Percentiles rank a stretch among this genome's conserved stretches.
phyloP scores from a whole-genome alignment of 306 rosid genomes.

The Dalbergia cultrata region DNA sequence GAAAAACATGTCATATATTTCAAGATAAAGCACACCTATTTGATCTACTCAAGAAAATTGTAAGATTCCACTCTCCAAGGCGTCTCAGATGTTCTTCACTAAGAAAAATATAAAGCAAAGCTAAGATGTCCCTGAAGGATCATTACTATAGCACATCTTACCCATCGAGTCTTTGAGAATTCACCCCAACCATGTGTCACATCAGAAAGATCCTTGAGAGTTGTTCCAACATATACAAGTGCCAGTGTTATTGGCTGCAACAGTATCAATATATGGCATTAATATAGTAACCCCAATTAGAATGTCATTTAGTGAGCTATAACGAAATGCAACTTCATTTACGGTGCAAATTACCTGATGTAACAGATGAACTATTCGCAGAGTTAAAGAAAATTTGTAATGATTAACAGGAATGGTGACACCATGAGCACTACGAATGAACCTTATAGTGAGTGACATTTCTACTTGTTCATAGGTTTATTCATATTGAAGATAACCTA shows the following conservation, averaged over 20 bases:
- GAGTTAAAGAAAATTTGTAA: not conserved
- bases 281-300: slow-evolving; percentile 26
- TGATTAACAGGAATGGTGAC: not conserved
- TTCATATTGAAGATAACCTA: not conserved
- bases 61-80: slow-evolving; percentile 35
- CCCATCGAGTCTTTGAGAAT: slow-evolving; percentile 90
- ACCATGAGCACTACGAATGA: not conserved
- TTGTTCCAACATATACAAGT: slow-evolving; percentile 91
- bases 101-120: slow-evolving; percentile 14
- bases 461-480: slow-evolving; percentile 26
- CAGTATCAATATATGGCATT: slow-evolving; percentile 34
- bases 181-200: slow-evolving; percentile 96
- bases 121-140: slow-evolving; percentile 19
- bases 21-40: slow-evolving; percentile 5
- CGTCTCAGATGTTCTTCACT: slow-evolving; percentile 27
- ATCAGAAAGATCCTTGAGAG: slow-evolving; percentile 95
- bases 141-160: slow-evolving; percentile 51
- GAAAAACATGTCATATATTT: slow-evolving; percentile 29
- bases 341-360: not conserved
- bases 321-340: not conserved
- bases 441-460: slow-evolving; percentile 7
- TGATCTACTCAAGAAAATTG: slow-evolving; percentile 12
- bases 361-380: not conserved
- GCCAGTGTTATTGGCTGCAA: slow-evolving; percentile 93
- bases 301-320: slow-evolving; percentile 15